Evolutionary conservation across 345 rosid genomes (phyloP), one percentile per base, ranked within the genome.

Genomic region (Populus deltoides): DNA sequence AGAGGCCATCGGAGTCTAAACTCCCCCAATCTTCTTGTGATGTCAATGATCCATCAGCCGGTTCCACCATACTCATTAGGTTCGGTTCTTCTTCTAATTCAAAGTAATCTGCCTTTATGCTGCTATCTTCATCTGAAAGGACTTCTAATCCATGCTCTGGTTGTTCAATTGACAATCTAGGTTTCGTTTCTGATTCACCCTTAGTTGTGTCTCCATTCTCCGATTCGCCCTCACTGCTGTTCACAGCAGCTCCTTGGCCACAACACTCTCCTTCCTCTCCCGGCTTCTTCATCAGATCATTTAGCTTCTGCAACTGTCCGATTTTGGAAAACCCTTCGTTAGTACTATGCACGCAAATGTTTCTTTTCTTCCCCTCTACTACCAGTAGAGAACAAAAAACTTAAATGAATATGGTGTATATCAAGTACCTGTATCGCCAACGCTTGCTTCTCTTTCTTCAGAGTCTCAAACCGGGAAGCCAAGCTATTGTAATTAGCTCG

Each of bases 1-100:
- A 92, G 51, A 89, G 86, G 61, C 77, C 84, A 71, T 83, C 90
- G 15, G 94, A 83, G 22, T 88, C 90, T 68, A 92, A 83, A 81
- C 82, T 78, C 78, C 86, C 81, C 97, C 97, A 92, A 29, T 88
- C 97, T 80, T 91, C 91, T 24, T 89, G 84, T 73, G 97, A 90
- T 62, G 97, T 87, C 77, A 89, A 82, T 10, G 90, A 88, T 77
- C 89, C 88, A 67, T 88, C 94, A 18, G 85, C 89, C 33, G 87
- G 79, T 41, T 90, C 94, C 76, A 87, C 91, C 70, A 90, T 84
- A 68, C 78, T 81, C 83, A 90, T 82, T 2, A 92, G 77, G 22
- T 83, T 82, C 33, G 87, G 75, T 62, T 89, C 94, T 73, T 90
- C 92, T 12, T 90, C 92, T 68, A 86, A 76, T 59, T 87, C 92